Evolutionary conservation across 2,329 filamentous ascomycete genomes (phyloP).

Genomic region (Pseudogymnoascus destructans): DNA sequence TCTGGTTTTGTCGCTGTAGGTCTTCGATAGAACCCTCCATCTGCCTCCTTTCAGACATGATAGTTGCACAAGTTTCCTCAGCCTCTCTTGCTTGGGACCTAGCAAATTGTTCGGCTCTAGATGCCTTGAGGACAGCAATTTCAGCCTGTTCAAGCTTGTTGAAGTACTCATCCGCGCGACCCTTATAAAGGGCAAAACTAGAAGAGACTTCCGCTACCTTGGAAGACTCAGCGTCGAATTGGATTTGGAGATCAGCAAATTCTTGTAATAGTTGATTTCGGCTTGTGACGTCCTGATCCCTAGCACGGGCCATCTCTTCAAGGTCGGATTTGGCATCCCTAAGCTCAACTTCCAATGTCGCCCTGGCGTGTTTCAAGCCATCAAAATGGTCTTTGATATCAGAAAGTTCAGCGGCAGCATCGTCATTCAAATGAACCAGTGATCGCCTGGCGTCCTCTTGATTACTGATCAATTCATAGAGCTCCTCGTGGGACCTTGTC

Average conservation of each 20-base stretch:
- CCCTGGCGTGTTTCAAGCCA: slow-evolving; percentile 69
- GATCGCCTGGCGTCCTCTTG: slow-evolving; percentile 81
- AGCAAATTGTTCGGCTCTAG: slow-evolving; percentile 84
- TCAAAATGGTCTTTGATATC: slow-evolving; percentile 83
- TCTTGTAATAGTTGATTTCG: slow-evolving; percentile 82
- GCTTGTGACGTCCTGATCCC: slow-evolving; percentile 79
- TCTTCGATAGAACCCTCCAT: slow-evolving; percentile 83
- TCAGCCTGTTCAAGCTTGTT: slow-evolving; percentile 94
- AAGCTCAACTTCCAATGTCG: slow-evolving; percentile 70
- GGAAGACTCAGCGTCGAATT: slow-evolving; percentile 77
- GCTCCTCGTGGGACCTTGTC: slow-evolving; percentile 84
- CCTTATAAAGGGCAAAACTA: slow-evolving; percentile 80
- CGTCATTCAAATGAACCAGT: slow-evolving; percentile 72
- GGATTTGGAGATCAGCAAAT: slow-evolving; percentile 85
- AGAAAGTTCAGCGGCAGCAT: slow-evolving; percentile 69
- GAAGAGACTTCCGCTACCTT: slow-evolving; percentile 73
- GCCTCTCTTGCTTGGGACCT: slow-evolving; percentile 80
- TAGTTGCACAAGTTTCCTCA: slow-evolving; percentile 77
- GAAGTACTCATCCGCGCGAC: slow-evolving; percentile 89
- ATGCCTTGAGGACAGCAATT: slow-evolving; percentile 85
- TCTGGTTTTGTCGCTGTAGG: slow-evolving; percentile 76
- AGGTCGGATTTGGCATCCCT: slow-evolving; percentile 74
- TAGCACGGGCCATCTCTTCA: slow-evolving; percentile 61
- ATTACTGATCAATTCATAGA: slow-evolving; percentile 81
- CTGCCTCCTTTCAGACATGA: slow-evolving; percentile 84